Evolutionary conservation across 1,284 basidiomycete genomes (phyloP).

Genomic region (Cronartium quercuum): DNA sequence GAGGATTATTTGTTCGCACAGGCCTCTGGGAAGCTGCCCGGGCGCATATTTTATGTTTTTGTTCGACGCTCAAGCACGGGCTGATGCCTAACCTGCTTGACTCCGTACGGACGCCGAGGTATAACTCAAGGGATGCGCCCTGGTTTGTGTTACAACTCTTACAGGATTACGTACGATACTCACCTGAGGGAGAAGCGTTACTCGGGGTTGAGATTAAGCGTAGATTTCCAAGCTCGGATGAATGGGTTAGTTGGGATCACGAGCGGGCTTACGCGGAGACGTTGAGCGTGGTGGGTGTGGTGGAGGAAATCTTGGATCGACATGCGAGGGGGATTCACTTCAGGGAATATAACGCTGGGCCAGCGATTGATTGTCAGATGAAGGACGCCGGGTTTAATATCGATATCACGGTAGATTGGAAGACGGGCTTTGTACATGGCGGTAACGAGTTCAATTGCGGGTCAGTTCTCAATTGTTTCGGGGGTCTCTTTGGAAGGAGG

Average conservation of each 20-base stretch:
- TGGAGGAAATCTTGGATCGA: conserved; percentile 91
- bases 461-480: not conserved
- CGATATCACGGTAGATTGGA: conserved; percentile 87
- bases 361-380: conserved; percentile 95
- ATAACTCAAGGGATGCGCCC: conserved; percentile 83
- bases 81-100: conserved; percentile 89
- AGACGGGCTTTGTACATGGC: conserved; percentile 79
- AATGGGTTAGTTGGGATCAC: conserved; percentile 89
- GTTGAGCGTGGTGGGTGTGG: conserved; percentile 78
- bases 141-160: conserved; percentile 99
- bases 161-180: conserved; percentile 80
- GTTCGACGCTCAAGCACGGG: conserved; percentile 47
- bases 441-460: conserved; percentile 62
- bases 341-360: conserved; percentile 91
- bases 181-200: conserved; percentile 74
- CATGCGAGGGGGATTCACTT: conserved; percentile 90
- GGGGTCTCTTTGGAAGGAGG: not conserved
- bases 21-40: conserved; percentile 79
- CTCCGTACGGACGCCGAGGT: conserved; percentile 55
- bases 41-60: conserved; percentile 69
- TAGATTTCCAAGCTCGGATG: conserved; percentile 86
- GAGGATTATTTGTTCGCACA: conserved; percentile 84
- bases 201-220: conserved; percentile 76
- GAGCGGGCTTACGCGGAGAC: conserved; percentile 71
- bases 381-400: conserved; percentile 86